phyloP scores from a whole-genome alignment of 2,329 filamentous ascomycete species.

The Leptosphaerulina australis region DNA sequence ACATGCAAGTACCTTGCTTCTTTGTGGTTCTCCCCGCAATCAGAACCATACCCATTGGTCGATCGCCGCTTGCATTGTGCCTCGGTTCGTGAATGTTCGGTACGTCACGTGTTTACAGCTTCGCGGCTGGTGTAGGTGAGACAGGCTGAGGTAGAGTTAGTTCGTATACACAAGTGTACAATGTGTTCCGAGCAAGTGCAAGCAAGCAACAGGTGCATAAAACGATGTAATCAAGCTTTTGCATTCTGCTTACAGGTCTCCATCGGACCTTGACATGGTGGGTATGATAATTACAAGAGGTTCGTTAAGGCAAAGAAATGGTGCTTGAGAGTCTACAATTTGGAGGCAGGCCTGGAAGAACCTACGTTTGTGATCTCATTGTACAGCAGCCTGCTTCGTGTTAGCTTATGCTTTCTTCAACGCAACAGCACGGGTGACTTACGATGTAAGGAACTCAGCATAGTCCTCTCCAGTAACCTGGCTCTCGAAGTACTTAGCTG shows the following conservation, averaged over 20 bases:
- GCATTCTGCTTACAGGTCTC: constrained; percentile 12
- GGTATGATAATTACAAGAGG: constrained; percentile 17
- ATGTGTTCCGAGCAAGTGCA: not conserved
- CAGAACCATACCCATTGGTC: not conserved
- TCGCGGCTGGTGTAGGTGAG: constrained; percentile 12
- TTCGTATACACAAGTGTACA: not conserved
- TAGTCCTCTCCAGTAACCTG: constrained; percentile 98
- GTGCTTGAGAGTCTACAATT: constrained; percentile 45
- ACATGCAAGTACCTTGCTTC: not conserved
- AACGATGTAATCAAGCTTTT: constrained; percentile 9
- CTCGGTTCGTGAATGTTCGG: constrained; percentile 6
- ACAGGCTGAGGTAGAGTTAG: constrained; percentile 8
- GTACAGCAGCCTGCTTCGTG: constrained; percentile 70
- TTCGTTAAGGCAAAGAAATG: constrained; percentile 2
- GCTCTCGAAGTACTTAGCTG: constrained; percentile 87
- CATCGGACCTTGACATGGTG: constrained; percentile 6
- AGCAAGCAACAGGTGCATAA: not conserved
- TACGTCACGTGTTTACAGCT: constrained; percentile 13
- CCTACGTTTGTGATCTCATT: constrained; percentile 83
- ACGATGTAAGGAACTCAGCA: constrained; percentile 91
- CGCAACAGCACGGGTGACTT: constrained; percentile 48
- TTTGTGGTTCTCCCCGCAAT: constrained; percentile 2
- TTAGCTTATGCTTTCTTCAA: constrained; percentile 14
- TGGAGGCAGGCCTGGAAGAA: constrained; percentile 61
- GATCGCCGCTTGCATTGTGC: not conserved